Conservation (phyloP, 768 basidiomycete species). For the Rubroboletus satanas region DNA sequence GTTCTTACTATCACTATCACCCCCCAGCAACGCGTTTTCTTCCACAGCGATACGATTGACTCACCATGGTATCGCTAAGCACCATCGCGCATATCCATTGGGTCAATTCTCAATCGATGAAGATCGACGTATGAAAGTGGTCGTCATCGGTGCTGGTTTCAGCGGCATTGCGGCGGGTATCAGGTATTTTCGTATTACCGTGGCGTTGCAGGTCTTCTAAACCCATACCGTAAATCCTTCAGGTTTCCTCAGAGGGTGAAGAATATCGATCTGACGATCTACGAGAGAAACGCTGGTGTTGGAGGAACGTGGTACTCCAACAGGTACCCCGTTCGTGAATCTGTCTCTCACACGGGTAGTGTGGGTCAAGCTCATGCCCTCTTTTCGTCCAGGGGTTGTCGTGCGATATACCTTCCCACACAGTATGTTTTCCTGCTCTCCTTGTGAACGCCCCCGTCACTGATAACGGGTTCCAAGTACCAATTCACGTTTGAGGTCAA, state of each 20-base stretch:
- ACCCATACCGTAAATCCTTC: neutral
- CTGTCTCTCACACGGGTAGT: neutral
- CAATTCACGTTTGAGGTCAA: slow-evolving; percentile 57
- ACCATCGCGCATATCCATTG: slow-evolving; percentile 19
- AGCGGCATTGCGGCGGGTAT: slow-evolving; percentile 59
- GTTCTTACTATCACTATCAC: neutral
- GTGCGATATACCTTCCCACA: slow-evolving; percentile 61
- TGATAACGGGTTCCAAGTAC: slow-evolving; percentile 36
- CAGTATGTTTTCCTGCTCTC: slow-evolving; percentile 32
- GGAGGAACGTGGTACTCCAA: slow-evolving; percentile 64
- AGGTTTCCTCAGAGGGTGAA: slow-evolving; percentile 52
- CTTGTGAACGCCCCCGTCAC: neutral
- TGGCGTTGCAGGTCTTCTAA: neutral
- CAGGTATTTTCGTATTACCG: slow-evolving; percentile 31
- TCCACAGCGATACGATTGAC: neutral
- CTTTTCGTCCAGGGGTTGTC: slow-evolving; percentile 40
- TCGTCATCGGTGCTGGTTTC: slow-evolving; percentile 56
- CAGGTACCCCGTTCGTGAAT: slow-evolving; percentile 44
- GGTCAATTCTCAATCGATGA: slow-evolving; percentile 52
- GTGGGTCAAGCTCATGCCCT: neutral
- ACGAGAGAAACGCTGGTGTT: slow-evolving; percentile 55
- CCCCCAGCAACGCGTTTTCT: neutral
- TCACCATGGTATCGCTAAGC: neutral
- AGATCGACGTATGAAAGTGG: slow-evolving; percentile 49
- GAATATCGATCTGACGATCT: slow-evolving; percentile 53